These are phyloP conservation scores for Raffaelea albimanens DNA, from an alignment of 2,329 filamentous ascomycete species.

Conservation along the genomic window DNA sequence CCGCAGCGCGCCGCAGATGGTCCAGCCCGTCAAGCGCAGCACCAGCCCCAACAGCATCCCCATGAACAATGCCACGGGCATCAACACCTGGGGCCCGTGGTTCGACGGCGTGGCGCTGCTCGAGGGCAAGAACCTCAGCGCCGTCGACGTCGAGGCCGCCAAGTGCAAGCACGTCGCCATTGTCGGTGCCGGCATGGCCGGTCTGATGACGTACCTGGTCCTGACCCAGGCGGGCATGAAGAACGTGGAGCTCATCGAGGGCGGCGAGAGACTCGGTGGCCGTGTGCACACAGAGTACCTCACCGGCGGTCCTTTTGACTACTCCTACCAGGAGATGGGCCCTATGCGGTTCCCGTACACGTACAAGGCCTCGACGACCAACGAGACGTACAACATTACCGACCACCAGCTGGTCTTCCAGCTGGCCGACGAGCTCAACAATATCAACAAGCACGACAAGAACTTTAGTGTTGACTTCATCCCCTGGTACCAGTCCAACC, in stretches of 20 bases:
- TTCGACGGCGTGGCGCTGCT: conserved; percentile 56
- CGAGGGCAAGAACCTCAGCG: conserved; percentile 40
- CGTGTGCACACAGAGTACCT: conserved; percentile 56
- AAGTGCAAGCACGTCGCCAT: conserved; percentile 54
- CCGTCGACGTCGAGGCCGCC: conserved; percentile 39
- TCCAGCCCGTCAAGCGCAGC: conserved; percentile 13
- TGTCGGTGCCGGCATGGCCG: conserved; percentile 56
- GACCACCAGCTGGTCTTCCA: conserved; percentile 59
- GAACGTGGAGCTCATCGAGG: conserved; percentile 54
- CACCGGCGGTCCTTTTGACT: conserved; percentile 46
- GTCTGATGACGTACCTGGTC: conserved; percentile 48
- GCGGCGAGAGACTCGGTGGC: conserved; percentile 50
- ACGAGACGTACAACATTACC: conserved; percentile 47
- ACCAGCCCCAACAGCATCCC: conserved; percentile 21
- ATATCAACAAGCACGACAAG: conserved; percentile 41
- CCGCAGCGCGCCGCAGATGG: conserved; percentile 13
- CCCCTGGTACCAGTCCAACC: conserved; percentile 47
- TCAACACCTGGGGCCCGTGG: conserved; percentile 46
- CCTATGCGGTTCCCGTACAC: conserved; percentile 51
- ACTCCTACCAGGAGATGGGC: conserved; percentile 58
- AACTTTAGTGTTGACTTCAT: conserved; percentile 50
- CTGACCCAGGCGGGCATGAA: conserved; percentile 43
- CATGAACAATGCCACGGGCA: conserved; percentile 41
- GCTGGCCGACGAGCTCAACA: conserved; percentile 49
- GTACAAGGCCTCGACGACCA: conserved; percentile 28